Evolutionary conservation across 2,329 filamentous ascomycete species (phyloP).

Genomic region (Cladosporium sp.): DNA sequence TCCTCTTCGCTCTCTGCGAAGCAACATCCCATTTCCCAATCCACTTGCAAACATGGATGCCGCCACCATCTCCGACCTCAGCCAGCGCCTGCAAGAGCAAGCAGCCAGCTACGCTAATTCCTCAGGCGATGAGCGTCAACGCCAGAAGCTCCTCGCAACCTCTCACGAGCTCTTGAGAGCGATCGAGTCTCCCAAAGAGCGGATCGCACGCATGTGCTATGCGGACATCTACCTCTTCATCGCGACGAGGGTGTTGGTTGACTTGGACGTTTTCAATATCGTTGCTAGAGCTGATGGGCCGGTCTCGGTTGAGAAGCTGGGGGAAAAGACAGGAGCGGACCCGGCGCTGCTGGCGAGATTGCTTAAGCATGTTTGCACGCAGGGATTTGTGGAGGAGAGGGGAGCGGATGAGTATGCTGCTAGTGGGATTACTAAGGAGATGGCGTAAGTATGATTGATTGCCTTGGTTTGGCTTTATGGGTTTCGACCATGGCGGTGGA

Average conservation of each 20-base stretch:
- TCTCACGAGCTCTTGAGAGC: not conserved
- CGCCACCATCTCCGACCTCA: not conserved
- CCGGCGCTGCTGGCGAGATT: not conserved
- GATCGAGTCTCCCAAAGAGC: not conserved
- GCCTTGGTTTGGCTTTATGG: not conserved
- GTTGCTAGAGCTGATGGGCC: not conserved
- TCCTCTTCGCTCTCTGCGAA: too few species aligned
- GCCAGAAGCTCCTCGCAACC: not conserved
- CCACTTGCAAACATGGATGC: not conserved
- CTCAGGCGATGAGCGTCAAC: not conserved
- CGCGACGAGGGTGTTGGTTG: not conserved
- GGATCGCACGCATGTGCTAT: conserved; percentile 9
- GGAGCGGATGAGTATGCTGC: conserved; percentile 2
- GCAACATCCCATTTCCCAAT: too few species aligned
- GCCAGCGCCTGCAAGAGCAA: not conserved
- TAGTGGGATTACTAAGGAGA: not conserved
- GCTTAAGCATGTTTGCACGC: conserved; percentile 8
- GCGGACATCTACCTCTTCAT: conserved; percentile 5
- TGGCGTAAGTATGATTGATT: conserved; percentile 4
- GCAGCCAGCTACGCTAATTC: not conserved
- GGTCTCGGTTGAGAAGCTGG: not conserved
- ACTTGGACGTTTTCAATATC: not conserved
- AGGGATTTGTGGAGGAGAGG: not conserved
- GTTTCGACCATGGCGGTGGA: too few species aligned
- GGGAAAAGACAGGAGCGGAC: not conserved